These are phyloP conservation scores for Prototheca cutis DNA, from an alignment of 163 green algal genomes.

Conservation along the genomic window DNA sequence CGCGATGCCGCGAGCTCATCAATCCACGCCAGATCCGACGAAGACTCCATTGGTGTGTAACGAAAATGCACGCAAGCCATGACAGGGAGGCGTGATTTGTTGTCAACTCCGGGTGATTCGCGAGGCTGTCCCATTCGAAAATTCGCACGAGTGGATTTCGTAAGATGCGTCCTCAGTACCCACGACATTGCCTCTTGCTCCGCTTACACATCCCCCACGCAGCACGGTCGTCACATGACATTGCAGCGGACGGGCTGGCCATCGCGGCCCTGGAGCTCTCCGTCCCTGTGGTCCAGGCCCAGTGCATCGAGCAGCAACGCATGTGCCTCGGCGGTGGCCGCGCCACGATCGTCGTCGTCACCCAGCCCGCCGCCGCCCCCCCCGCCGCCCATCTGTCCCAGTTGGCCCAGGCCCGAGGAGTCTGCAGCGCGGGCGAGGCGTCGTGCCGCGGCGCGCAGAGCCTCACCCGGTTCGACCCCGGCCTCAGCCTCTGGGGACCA, in stretches of 20 bases:
- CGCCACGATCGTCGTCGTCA: neutral
- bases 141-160: no score
- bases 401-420: neutral
- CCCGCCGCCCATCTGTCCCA: neutral
- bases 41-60: no score
- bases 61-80: no score
- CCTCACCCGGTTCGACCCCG: neutral
- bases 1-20: neutral
- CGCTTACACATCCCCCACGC: no score
- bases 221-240: neutral
- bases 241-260: neutral
- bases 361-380: neutral
- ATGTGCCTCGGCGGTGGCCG: neutral
- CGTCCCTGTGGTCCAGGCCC: neutral
- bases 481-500: constrained; percentile 13
- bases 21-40: neutral
- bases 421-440: neutral
- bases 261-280: neutral
- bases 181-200: neutral
- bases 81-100: no score
- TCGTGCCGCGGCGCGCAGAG: neutral
- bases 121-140: no score
- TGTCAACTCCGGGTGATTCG: no score
- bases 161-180: no score
- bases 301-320: neutral